These are phyloP conservation scores for Cornus florida DNA, from an alignment of 148 eudicot genomes.

Conservation along the genomic window DNA sequence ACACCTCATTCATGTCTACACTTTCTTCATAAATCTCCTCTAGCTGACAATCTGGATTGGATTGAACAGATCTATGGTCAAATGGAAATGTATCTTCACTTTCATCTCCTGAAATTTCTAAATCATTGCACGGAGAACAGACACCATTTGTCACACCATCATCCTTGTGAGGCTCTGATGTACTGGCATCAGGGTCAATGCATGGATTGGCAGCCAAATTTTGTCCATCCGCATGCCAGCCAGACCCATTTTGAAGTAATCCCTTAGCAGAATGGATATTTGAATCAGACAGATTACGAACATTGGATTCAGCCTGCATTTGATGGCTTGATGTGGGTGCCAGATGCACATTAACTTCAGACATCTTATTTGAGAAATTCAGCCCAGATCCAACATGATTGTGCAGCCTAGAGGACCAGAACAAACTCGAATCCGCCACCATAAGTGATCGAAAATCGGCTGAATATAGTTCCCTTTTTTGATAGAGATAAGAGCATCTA, in stretches of 20 bases:
- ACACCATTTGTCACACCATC: conserved; percentile 29
- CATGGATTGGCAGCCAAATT: conserved; percentile 45
- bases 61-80: conserved; percentile 28
- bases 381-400: conserved; percentile 26
- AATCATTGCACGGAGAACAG: conserved; percentile 41
- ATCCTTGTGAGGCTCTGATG: conserved; percentile 39
- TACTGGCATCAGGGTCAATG: conserved; percentile 66
- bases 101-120: conserved; percentile 43
- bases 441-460: conserved; percentile 46
- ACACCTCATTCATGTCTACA: conserved; percentile 23
- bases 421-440: conserved; percentile 46
- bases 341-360: conserved; percentile 38
- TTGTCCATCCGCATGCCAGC: conserved; percentile 31
- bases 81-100: conserved; percentile 37
- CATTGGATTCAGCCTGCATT: conserved; percentile 31
- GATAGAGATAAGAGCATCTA: conserved; percentile 63
- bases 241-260: conserved; percentile 32
- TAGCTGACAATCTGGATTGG: conserved; percentile 19
- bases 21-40: conserved; percentile 23
- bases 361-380: conserved; percentile 26
- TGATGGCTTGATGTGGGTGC: conserved; percentile 38
- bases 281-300: conserved; percentile 34
- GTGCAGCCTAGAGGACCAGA: conserved; percentile 36
- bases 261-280: conserved; percentile 41
- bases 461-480: conserved; percentile 54